Evolutionary conservation across 202 grass and related monocot species (phyloP).

Genomic region (Schoenoplectus triqueter): DNA sequence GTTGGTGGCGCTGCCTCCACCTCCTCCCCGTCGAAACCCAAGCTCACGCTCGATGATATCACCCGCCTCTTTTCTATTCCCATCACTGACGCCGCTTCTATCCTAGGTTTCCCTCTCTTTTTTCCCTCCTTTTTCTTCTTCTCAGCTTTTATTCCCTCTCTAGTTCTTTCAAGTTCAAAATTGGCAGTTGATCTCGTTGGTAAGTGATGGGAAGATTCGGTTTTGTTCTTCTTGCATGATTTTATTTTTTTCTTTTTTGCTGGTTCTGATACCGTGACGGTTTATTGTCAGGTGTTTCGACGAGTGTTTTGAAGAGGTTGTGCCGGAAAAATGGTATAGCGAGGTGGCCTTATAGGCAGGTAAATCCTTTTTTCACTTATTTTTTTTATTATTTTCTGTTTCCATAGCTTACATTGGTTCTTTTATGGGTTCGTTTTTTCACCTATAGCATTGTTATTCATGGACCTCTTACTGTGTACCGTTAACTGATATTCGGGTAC

Average conservation of each 20-base stretch:
- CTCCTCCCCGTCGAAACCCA: constrained; percentile 53
- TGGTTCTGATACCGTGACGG: constrained; percentile 4
- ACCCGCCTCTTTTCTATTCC: constrained; percentile 86
- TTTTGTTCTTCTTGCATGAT: background rate
- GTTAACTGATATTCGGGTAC: background rate
- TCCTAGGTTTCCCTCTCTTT: constrained; percentile 56
- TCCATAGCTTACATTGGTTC: background rate
- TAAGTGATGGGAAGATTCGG: background rate
- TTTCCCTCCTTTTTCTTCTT: background rate
- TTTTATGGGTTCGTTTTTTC: background rate
- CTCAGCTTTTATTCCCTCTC: background rate
- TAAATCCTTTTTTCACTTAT: constrained; percentile 31
- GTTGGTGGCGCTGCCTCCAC: background rate
- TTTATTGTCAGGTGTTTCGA: constrained; percentile 70
- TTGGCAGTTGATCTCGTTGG: background rate
- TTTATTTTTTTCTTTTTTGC: constrained; percentile 1
- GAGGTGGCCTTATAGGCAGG: constrained; percentile 95
- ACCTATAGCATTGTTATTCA: no score
- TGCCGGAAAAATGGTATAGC: constrained; percentile 91
- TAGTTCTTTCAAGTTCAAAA: background rate
- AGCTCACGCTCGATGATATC: constrained; percentile 84
- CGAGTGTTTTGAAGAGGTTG: constrained; percentile 93
- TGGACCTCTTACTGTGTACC: background rate
- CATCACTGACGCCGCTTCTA: constrained; percentile 83
- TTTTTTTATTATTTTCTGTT: background rate